Evolutionary conservation across 106 monocot species (phyloP).

Genomic region (Acorus gramineus): DNA sequence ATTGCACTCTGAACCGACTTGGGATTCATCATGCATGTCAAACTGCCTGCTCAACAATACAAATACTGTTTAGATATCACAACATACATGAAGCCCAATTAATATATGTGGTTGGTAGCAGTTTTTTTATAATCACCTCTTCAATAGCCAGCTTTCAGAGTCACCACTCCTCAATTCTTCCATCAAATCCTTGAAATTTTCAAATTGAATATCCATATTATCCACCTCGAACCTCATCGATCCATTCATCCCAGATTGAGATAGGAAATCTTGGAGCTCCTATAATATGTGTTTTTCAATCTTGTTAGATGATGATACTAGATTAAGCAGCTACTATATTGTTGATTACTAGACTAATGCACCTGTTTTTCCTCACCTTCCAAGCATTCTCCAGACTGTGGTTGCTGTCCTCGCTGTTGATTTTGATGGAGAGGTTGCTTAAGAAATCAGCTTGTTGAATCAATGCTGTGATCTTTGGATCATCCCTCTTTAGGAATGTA

Average conservation of each 20-base stretch:
- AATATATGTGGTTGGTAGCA: background rate
- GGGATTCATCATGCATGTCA: conserved; percentile 18
- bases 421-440: conserved; percentile 61
- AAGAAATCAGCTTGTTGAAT: conserved; percentile 79
- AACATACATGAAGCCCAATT: background rate
- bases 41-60: conserved; percentile 12
- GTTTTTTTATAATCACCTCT: conserved; percentile 21
- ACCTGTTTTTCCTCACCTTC: conserved; percentile 43
- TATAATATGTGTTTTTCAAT: conserved; percentile 14
- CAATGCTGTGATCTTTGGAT: conserved; percentile 67
- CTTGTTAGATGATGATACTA: too few species aligned
- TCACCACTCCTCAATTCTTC: conserved; percentile 35
- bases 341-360: too few species aligned
- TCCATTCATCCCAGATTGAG: conserved; percentile 31
- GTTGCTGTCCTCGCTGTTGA: conserved; percentile 41
- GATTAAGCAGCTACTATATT: too few species aligned
- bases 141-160: conserved; percentile 18
- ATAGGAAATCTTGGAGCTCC: conserved; percentile 69
- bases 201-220: conserved; percentile 38
- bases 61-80: background rate
- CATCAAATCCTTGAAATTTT: conserved; percentile 54
- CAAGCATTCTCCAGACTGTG: conserved; percentile 71
- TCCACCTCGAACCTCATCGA: conserved; percentile 12
- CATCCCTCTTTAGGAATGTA: conserved; percentile 51
- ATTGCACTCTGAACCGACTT: conserved; percentile 18